Base-by-base conservation (phyloP, 495 filamentous ascomycete genomes). In the Penicillium longicatenatum region DNA sequence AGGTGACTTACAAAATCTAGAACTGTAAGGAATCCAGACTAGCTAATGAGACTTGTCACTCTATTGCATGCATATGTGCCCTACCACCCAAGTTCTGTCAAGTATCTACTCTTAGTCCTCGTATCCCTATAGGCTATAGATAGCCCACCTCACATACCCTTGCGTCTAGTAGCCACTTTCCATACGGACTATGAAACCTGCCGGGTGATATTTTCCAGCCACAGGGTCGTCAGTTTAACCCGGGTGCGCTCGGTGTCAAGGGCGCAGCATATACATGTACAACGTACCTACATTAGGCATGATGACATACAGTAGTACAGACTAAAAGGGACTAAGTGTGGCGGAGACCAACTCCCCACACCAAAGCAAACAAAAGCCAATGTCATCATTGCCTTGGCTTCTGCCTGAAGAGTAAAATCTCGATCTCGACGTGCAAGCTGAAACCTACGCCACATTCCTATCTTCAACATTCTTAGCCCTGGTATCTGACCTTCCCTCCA, bases 1-100 rank as follows among this genome's bases (percentile, higher is more conserved):
- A 53, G 81, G 81, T 50, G 82, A 86, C 70, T 73, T 86, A 61
- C 61, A 70, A 43, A 67, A 70, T 51, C 58, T 81, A 61, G 74
- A 74, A 50, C 31, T 79, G 22, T 66, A 67, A 41, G 12, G 6
- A 17, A 39, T 35, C 12, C 5, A 16, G 16, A 39, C 37, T 17
- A 10, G 26, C 26, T 26, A 26, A 26, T 26, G 26, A 26, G 26
- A 26, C 26, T 6, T 26, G 0, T 26, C 1, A 4, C 26, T 26
- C 7, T 0, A 26, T 26, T 26, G 26, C 26, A 26, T 26, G 26
- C 7, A 26, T 26, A 26, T 26, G 26, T 26, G 26, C 26, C 26
- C 26, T 5, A 6, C 26, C 4, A 26, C 7, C 7, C 3, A 26
- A 26, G 26, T 26, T 26, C 26, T 6, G 4, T 6, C 26, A 4